Evolutionary conservation across 768 basidiomycete genomes (phyloP).

Genomic region (Nidularia pulvinata): DNA sequence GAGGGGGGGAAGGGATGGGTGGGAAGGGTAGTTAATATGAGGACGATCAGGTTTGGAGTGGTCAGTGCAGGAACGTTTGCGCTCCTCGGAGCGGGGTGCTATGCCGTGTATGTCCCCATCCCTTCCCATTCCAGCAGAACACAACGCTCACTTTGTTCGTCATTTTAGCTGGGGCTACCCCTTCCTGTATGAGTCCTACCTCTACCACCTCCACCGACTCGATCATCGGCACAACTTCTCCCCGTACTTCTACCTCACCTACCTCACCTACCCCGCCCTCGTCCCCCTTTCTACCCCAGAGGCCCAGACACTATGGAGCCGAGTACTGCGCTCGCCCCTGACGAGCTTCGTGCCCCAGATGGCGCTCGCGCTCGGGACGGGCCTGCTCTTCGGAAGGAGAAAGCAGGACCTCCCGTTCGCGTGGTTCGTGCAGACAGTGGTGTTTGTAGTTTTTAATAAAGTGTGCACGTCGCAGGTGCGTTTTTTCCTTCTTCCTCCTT

Average conservation of each 20-base stretch:
- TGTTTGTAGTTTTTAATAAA: slow-evolving; percentile 97
- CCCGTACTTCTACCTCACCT: slow-evolving; percentile 95
- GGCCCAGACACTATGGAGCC: slow-evolving; percentile 30
- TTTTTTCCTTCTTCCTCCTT: slow-evolving; percentile 2
- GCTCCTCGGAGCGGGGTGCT: slow-evolving; percentile 61
- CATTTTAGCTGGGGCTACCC: slow-evolving; percentile 81
- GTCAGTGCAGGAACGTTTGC: slow-evolving; percentile 72
- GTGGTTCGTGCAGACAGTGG: slow-evolving; percentile 90
- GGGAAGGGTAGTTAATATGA: slow-evolving; percentile 39
- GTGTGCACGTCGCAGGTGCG: slow-evolving; percentile 95
- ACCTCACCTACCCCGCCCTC: slow-evolving; percentile 72
- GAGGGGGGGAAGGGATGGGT: slow-evolving; percentile 7
- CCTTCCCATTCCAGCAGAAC: neutral
- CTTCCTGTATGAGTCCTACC: slow-evolving; percentile 89
- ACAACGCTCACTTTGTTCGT: neutral
- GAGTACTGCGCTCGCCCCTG: slow-evolving; percentile 67
- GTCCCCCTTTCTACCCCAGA: slow-evolving; percentile 11
- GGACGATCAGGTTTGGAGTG: slow-evolving; percentile 63
- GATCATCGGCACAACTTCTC: slow-evolving; percentile 99
- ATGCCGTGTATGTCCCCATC: slow-evolving; percentile 41
- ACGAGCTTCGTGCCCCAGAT: slow-evolving; percentile 87
- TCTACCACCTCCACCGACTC: slow-evolving; percentile 88
- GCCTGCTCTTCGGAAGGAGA: slow-evolving; percentile 66
- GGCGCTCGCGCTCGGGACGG: slow-evolving; percentile 65
- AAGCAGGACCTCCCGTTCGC: slow-evolving; percentile 69